phyloP scores from a whole-genome alignment of 192 early-diverging fungal genomes.

The Umbelopsis sp. region DNA sequence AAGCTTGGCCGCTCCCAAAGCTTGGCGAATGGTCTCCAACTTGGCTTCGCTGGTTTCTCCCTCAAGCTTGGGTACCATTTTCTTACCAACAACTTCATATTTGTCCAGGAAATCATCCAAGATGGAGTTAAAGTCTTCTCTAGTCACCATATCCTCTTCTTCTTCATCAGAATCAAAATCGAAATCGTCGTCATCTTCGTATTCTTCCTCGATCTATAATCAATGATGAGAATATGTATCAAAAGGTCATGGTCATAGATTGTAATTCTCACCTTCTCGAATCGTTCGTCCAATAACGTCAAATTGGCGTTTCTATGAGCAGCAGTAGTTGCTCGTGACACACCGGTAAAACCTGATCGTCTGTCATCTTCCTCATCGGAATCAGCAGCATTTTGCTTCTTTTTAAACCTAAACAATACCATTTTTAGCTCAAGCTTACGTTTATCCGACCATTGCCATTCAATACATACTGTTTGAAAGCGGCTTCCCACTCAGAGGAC shows the following conservation, averaged over 20 bases:
- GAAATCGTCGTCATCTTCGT: constrained; percentile 56
- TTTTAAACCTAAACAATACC: constrained; percentile 40
- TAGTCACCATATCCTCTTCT: constrained; percentile 51
- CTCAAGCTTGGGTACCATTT: constrained; percentile 67
- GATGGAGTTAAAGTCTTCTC: constrained; percentile 75
- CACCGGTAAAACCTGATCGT: constrained; percentile 51
- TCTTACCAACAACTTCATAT: constrained; percentile 74
- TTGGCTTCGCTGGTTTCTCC: constrained; percentile 64
- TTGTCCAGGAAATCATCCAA: constrained; percentile 78
- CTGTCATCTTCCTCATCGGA: constrained; percentile 51
- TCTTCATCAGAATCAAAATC: constrained; percentile 58
- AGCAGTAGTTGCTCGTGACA: constrained; percentile 92
- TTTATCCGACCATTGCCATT: background rate
- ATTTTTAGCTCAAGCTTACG: background rate
- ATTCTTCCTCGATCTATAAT: constrained; percentile 61
- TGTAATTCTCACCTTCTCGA: constrained; percentile 70
- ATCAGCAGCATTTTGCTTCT: constrained; percentile 37
- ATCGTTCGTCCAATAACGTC: constrained; percentile 90
- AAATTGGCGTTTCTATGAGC: constrained; percentile 93
- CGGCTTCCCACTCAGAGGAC: constrained; percentile 50
- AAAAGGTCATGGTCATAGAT: background rate
- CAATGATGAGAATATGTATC: constrained; percentile 47
- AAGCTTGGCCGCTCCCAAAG: constrained; percentile 42
- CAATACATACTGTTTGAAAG: constrained; percentile 53
- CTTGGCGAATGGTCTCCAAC: constrained; percentile 62